These are phyloP conservation scores for Acacia confusa DNA, from an alignment of 306 rosid genomes.

Conservation along the genomic window DNA sequence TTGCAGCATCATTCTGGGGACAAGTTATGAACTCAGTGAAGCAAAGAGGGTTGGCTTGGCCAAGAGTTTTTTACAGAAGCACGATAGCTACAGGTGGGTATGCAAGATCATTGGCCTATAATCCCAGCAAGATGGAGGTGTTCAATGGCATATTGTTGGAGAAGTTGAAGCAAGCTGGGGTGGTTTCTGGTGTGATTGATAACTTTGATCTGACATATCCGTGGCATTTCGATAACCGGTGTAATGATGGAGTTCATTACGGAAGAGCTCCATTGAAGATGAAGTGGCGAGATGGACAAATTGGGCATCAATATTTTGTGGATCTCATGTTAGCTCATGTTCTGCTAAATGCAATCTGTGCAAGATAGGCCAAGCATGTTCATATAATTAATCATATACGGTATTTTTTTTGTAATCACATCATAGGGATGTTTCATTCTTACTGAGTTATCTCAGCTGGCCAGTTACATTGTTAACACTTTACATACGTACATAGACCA, in stretches of 20 bases:
- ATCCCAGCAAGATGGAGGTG: constrained; percentile 92
- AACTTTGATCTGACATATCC: constrained; percentile 94
- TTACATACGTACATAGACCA: background rate
- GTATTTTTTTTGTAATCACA: background rate
- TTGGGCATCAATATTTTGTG: constrained; percentile 93
- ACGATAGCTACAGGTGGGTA: constrained; percentile 93
- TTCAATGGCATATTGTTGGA: constrained; percentile 76
- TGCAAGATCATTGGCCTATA: constrained; percentile 76
- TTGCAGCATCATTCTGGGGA: constrained; percentile 86
- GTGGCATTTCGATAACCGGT: constrained; percentile 91
- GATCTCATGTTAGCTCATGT: constrained; percentile 94
- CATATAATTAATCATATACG: background rate
- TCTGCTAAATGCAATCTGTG: constrained; percentile 73
- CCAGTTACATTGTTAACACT: background rate
- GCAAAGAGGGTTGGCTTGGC: constrained; percentile 64
- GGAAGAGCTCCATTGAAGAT: constrained; percentile 81
- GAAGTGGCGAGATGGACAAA: constrained; percentile 87
- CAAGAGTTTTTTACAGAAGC: constrained; percentile 71
- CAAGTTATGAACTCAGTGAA: constrained; percentile 57
- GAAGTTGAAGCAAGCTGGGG: constrained; percentile 62
- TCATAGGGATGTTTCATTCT: background rate
- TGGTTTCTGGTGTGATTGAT: constrained; percentile 75
- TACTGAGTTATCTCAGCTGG: background rate
- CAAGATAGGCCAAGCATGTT: constrained; percentile 30
- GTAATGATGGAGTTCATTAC: constrained; percentile 96